Evolutionary conservation across 495 filamentous ascomycete genomes (phyloP), one percentile per base, ranked within the genome.

Genomic region (Xylaria castorea): DNA sequence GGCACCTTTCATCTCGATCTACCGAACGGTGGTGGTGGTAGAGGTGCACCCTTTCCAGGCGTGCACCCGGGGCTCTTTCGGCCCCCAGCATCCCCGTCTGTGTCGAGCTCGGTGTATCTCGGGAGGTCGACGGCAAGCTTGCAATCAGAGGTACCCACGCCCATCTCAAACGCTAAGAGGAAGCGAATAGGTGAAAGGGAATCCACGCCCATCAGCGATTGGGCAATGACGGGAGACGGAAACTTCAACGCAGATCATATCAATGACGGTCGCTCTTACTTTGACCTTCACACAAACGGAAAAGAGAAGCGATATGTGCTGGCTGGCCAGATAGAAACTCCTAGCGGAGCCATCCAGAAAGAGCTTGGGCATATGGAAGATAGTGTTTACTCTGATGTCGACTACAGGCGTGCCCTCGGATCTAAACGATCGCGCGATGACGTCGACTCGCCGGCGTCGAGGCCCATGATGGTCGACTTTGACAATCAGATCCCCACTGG

Each of bases 1-100:
- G 82, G 81, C 25, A 81, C 83, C 61, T 86, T 88, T 74, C 81
- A 86, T 68, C 81, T 87, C 66, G 88, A 91, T 55, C 30, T 74
- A 12, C 66, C 76, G 14, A 73, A 76, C 25, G 70, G 71, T 60
- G 67, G 79, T 66, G 75, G 46, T 9, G 70, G 62, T 38, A 66
- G 50, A 11, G 69, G 69, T 7, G 18, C 83, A 40, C 79, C 84
- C 30, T 81, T 87, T n/a, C 65, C 86, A 82, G 30, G 85, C 82
- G 80, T 82, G 82, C 78, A 90, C 88, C 82, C 87, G 76, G 79
- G 88, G 79, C 81, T 94, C 75, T 94, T 94, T 78, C 91, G 89
- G 71, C 87, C 91, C 2, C 92, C 92, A 5, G 79, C 82, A n/a
- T 89, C 92, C 20, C 86, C 89, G 5, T 90, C 91, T 5, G 83